phyloP scores from a whole-genome alignment of 305 asterid genomes.

The Fraxinus sp. region DNA sequence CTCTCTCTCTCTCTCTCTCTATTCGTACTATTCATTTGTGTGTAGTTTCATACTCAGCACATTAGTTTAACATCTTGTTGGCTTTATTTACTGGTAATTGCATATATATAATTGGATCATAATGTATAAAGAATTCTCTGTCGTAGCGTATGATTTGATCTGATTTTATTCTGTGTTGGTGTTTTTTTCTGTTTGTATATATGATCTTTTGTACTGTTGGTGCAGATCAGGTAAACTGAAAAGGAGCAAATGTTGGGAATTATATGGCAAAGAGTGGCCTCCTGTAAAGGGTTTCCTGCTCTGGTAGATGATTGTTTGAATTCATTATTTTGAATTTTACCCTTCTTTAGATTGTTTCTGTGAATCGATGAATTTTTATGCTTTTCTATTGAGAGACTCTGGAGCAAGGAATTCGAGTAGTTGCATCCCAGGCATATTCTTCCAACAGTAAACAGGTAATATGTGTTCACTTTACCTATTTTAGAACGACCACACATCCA shows the following conservation, averaged over 20 bases:
- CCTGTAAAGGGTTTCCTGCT: constrained; percentile 37
- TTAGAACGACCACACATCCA: background rate
- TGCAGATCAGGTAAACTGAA: constrained; percentile 26
- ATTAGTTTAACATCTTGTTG: background rate
- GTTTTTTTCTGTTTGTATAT: background rate
- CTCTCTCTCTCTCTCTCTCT: background rate
- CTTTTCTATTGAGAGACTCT: constrained; percentile 31
- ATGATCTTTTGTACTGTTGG: constrained; percentile 20
- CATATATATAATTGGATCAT: background rate
- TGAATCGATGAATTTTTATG: constrained; percentile 5
- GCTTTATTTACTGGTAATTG: background rate
- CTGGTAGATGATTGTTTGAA: constrained; percentile 27
- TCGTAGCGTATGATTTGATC: background rate
- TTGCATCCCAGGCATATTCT: constrained; percentile 42
- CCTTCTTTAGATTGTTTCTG: background rate
- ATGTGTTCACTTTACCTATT: background rate
- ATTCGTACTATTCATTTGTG: background rate
- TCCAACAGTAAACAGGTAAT: constrained; percentile 40
- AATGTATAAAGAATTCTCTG: background rate
- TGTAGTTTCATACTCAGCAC: background rate
- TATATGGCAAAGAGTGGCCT: constrained; percentile 38
- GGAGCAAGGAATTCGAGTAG: constrained; percentile 46
- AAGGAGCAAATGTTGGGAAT: constrained; percentile 43
- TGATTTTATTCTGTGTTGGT: background rate
- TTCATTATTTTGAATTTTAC: constrained; percentile 21